phyloP scores from a whole-genome alignment of 2,329 filamentous ascomycete species.

The Fusarium stilboides region DNA sequence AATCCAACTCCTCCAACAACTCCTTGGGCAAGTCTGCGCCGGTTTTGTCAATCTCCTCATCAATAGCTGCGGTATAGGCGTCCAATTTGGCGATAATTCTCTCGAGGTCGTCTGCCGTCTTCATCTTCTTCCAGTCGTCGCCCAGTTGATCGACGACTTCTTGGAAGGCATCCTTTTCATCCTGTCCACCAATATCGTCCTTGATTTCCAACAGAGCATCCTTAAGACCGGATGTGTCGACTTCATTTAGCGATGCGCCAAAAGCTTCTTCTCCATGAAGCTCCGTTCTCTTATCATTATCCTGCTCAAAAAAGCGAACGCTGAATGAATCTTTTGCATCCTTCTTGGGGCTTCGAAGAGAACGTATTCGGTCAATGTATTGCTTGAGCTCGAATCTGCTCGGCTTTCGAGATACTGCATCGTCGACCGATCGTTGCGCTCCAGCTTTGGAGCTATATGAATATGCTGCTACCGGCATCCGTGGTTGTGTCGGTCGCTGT shows the following conservation, averaged over 20 bases:
- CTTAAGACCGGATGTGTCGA: constrained; percentile 56
- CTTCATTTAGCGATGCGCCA: constrained; percentile 55
- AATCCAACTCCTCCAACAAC: constrained; percentile 53
- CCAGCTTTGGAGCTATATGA: constrained; percentile 51
- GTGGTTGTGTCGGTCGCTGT: constrained; percentile 46
- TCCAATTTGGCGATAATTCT: constrained; percentile 54
- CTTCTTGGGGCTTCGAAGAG: constrained; percentile 43
- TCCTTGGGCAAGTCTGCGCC: constrained; percentile 54
- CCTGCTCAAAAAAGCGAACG: constrained; percentile 66
- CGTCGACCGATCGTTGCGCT: constrained; percentile 31
- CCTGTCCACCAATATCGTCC: constrained; percentile 54
- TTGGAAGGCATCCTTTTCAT: constrained; percentile 55
- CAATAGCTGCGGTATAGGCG: constrained; percentile 55
- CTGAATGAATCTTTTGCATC: constrained; percentile 46
- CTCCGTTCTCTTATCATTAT: constrained; percentile 55
- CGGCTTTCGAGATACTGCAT: constrained; percentile 46
- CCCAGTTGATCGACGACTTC: constrained; percentile 56
- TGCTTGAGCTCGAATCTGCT: constrained; percentile 48
- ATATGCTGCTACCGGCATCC: constrained; percentile 48
- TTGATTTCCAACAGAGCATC: constrained; percentile 58
- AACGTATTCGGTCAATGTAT: constrained; percentile 50
- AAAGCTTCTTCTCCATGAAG: constrained; percentile 60
- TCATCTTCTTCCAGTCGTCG: constrained; percentile 51
- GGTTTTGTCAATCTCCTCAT: constrained; percentile 54
- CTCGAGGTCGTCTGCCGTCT: constrained; percentile 54